Evolutionary conservation across 1,284 basidiomycete genomes (phyloP).

Genomic region (Leccinum pallidistipes): DNA sequence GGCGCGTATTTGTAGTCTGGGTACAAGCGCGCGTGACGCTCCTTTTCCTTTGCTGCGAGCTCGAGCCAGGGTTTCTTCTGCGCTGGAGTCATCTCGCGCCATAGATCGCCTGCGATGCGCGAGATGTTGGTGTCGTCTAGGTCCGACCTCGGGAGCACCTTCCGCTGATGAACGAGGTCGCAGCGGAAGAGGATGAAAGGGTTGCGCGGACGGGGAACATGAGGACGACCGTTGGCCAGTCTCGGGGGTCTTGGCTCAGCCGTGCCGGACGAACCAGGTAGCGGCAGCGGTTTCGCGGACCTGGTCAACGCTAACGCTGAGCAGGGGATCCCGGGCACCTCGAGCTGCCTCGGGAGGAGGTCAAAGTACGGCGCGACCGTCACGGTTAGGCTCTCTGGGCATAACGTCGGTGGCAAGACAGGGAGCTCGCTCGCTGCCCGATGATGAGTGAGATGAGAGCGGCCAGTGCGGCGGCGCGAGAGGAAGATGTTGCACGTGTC

Average conservation of each 20-base stretch:
- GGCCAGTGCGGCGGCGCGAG: conserved; percentile 19
- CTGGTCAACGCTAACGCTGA: neutral
- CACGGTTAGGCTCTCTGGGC: conserved; percentile 7
- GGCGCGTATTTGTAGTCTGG: conserved; percentile 53
- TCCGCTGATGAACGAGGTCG: conserved; percentile 52
- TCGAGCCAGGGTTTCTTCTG: conserved; percentile 51
- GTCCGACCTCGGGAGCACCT: conserved; percentile 45
- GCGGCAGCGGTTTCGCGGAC: conserved; percentile 20
- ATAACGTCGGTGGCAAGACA: conserved; percentile 4
- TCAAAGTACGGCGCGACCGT: conserved; percentile 10
- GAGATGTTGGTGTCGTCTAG: conserved; percentile 59
- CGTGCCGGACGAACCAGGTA: conserved; percentile 26
- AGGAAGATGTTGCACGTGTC: conserved; percentile 32
- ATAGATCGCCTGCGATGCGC: conserved; percentile 52
- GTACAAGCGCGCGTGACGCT: conserved; percentile 42
- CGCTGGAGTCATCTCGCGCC: conserved; percentile 47
- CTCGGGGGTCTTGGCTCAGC: conserved; percentile 19
- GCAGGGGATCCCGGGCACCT: conserved; percentile 3
- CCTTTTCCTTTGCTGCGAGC: conserved; percentile 52
- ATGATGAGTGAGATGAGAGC: conserved; percentile 11
- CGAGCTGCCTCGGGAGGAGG: conserved; percentile 10
- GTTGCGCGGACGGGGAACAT: conserved; percentile 82
- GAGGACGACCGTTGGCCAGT: conserved; percentile 32
- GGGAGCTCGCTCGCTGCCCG: conserved; percentile 14
- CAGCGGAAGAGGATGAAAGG: conserved; percentile 86